Base-by-base conservation (phyloP, 768 basidiomycete genomes). In the Trametes cinnabarina region DNA sequence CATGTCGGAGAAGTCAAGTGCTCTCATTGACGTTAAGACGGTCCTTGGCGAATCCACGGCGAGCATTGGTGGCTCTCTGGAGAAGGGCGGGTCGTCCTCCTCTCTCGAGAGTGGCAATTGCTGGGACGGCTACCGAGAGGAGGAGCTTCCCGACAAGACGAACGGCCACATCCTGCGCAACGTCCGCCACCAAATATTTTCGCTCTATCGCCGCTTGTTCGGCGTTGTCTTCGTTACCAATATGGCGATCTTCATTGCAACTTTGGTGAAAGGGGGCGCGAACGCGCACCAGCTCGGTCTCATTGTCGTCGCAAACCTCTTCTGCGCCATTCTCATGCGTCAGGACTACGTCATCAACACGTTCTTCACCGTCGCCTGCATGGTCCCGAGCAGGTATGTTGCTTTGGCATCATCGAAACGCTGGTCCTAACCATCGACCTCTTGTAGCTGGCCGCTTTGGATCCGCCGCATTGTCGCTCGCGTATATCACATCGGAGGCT, bases 341-440 rank as follows among this genome's bases (percentile, higher is more conserved):
- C 64, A 80, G 71, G 78, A 84, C 66, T 82, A 84, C 60, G 81
- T 85, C 30, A 76, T 84, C 64, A 83, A 85, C 64, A 71, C 76
- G 1, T 81, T 84, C 65, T 85, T 82, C 73, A 77, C 75, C 39
- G 71, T 80, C 9, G 79, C 77, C 52, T 80, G 79, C 58, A 70
- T 79, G 32, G 78, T 79, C 23, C 82, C 82, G 9, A 49, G 70
- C 34, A 79, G 77, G 80, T 83, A 61, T 61, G 78, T 69, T 6
- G 19, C n/a, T n/a, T n/a, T n/a, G n/a, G n/a, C 11, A 3, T 20
- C 15, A 23, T 25, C 9, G 4, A 12, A n/a, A n/a, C 35, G 23
- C n/a, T n/a, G n/a, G n/a, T n/a, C n/a, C n/a, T 26, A 65, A 71
- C 57, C 25, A 35, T 65, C 74, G 20, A 39, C 17, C 37, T 12